Conservation (phyloP, 1,284 basidiomycete genomes). For the Coriolopsis trogii region DNA sequence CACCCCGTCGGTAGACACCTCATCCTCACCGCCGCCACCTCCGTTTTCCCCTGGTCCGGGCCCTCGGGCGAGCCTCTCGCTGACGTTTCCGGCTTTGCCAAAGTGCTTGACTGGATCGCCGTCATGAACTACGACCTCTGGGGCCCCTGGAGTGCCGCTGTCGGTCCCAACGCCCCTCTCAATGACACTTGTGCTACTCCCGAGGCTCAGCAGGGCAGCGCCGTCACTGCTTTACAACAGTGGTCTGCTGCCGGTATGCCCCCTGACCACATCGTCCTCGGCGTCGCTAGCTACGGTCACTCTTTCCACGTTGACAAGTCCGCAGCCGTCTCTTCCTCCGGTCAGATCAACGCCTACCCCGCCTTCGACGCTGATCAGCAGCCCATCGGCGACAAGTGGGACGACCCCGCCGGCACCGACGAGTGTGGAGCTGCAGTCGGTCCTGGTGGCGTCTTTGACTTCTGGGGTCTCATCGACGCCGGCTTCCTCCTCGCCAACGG, state of each 20-base stretch:
- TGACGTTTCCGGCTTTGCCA: conserved; percentile 71
- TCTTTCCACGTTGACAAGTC: conserved; percentile 51
- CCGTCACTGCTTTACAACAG: conserved; percentile 67
- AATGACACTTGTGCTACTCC: conserved; percentile 72
- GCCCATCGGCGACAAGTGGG: conserved; percentile 60
- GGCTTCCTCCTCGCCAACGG: conserved; percentile 60
- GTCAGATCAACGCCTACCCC: conserved; percentile 46
- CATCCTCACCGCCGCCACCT: conserved; percentile 75
- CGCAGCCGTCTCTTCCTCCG: conserved; percentile 40
- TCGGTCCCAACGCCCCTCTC: conserved; percentile 85
- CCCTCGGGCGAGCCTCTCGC: conserved; percentile 55
- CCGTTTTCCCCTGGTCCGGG: conserved; percentile 69
- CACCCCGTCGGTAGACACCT: conserved; percentile 59
- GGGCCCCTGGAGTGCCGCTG: conserved; percentile 44
- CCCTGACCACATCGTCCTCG: conserved; percentile 76
- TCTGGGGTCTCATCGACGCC: conserved; percentile 57
- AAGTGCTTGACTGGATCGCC: conserved; percentile 78
- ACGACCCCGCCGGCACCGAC: conserved; percentile 49
- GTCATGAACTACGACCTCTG: conserved; percentile 92
- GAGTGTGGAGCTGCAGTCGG: conserved; percentile 51
- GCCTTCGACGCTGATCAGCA: conserved; percentile 46
- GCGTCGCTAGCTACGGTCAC: conserved; percentile 80
- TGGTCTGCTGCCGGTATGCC: conserved; percentile 86
- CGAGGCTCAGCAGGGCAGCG: conserved; percentile 71
- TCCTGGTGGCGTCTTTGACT: conserved; percentile 57